Evolutionary conservation across 139 green algal species (phyloP).

Genomic region (Zygnema cylindricum): DNA sequence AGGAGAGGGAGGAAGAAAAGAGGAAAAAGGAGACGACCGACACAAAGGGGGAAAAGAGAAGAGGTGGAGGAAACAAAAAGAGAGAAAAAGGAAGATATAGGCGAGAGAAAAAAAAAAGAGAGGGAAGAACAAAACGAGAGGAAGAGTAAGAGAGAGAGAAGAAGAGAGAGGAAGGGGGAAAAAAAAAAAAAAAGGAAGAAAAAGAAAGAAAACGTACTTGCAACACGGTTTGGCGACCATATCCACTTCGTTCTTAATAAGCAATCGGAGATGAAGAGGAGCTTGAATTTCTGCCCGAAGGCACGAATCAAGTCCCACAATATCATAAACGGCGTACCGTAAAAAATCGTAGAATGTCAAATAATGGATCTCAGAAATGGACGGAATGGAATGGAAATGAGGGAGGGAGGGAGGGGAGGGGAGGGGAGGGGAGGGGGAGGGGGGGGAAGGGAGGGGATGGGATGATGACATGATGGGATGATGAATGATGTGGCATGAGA

Average conservation of each 20-base stretch:
- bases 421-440: too few relatives aligned
- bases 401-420: too few relatives aligned
- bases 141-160: neutral
- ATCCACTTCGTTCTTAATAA: conserved; percentile 24
- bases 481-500: too few relatives aligned
- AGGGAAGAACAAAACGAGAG: neutral
- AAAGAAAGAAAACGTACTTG: conserved; percentile 14
- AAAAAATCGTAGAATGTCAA: conserved; percentile 40
- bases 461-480: too few relatives aligned
- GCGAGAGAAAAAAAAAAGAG: too few relatives aligned
- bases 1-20: neutral
- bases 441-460: too few relatives aligned
- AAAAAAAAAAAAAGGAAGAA: conserved; percentile 17
- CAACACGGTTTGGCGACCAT: conserved; percentile 23
- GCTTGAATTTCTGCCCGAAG: conserved; percentile 58
- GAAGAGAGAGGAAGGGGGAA: neutral
- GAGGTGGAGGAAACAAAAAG: neutral
- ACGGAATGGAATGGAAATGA: too few relatives aligned
- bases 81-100: neutral
- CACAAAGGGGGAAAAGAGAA: neutral
- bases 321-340: conserved; percentile 55
- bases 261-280: conserved; percentile 18
- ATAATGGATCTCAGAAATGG: too few relatives aligned
- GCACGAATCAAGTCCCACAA: conserved; percentile 57
- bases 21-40: neutral